Conservation (phyloP, 805 yeast species). For the Starmerella khaoyaiensis region DNA sequence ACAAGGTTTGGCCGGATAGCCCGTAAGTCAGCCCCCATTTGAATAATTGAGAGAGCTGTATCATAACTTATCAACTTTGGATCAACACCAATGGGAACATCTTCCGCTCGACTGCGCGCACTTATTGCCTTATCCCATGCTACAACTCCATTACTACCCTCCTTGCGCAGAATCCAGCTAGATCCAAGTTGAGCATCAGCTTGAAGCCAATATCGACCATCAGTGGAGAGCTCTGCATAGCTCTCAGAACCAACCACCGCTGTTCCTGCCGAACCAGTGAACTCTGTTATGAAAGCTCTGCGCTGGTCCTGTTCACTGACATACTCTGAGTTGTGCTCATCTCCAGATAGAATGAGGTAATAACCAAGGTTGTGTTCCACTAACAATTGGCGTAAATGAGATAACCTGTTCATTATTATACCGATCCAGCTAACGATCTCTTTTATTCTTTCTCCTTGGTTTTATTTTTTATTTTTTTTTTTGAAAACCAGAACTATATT, state of each 20-base stretch:
- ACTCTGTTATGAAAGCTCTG: conserved; percentile 67
- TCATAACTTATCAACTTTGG: conserved; percentile 51
- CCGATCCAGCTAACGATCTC: too few species aligned
- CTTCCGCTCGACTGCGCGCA: conserved; percentile 37
- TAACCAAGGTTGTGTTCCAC: conserved; percentile 48
- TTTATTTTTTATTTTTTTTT: conserved; percentile 73
- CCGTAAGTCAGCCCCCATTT: conserved; percentile 33
- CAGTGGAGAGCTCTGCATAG: conserved; percentile 75
- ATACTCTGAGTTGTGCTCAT: conserved; percentile 87
- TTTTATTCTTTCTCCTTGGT: not conserved
- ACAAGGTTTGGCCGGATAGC: conserved; percentile 54
- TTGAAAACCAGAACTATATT: too few species aligned
- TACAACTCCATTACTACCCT: conserved; percentile 55
- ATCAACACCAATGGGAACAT: conserved; percentile 64
- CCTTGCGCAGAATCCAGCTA: conserved; percentile 71
- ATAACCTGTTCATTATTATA: conserved; percentile 6
- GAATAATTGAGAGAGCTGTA: conserved; percentile 22
- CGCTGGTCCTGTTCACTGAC: conserved; percentile 72
- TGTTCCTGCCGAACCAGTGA: conserved; percentile 87
- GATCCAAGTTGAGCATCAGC: conserved; percentile 70
- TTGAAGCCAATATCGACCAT: conserved; percentile 88
- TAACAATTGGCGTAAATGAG: conserved; percentile 33
- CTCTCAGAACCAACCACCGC: conserved; percentile 58
- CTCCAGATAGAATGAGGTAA: conserved; percentile 75
- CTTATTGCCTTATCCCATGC: conserved; percentile 75